phyloP scores from a whole-genome alignment of 2,329 filamentous ascomycete species.

The Delphinella strobiligena region DNA sequence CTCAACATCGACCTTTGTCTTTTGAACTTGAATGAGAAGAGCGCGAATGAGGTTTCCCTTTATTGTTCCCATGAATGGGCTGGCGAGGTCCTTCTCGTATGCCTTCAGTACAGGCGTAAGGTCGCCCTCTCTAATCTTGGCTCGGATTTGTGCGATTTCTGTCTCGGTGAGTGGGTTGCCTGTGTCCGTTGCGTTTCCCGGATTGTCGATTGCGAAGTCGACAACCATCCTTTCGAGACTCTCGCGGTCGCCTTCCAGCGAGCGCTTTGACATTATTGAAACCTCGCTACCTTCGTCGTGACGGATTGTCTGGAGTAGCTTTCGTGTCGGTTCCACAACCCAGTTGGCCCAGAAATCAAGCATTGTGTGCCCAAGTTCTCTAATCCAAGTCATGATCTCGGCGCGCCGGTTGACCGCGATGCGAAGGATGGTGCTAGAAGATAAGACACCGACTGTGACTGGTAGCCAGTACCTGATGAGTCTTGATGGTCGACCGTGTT shows the following conservation, averaged over 20 bases:
- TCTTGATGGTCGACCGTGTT: conserved; percentile 63
- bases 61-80: conserved; percentile 69
- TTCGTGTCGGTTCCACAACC: conserved; percentile 75
- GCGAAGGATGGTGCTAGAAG: conserved; percentile 74
- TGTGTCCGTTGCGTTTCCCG: conserved; percentile 43
- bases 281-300: conserved; percentile 90
- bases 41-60: conserved; percentile 80
- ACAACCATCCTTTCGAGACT: conserved; percentile 97
- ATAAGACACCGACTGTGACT: conserved; percentile 56
- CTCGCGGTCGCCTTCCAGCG: conserved; percentile 76
- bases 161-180: conserved; percentile 42
- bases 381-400: conserved; percentile 69
- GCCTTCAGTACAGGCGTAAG: conserved; percentile 82
- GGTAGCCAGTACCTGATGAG: conserved; percentile 86
- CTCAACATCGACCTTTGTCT: conserved; percentile 97
- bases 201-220: conserved; percentile 81
- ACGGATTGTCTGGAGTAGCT: conserved; percentile 80
- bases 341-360: conserved; percentile 94
- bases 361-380: conserved; percentile 63
- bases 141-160: conserved; percentile 62
- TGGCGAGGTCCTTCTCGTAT: conserved; percentile 79
- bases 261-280: conserved; percentile 90
- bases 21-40: conserved; percentile 90
- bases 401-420: conserved; percentile 63
- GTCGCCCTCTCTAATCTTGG: conserved; percentile 80